Conservation (phyloP, 1,284 basidiomycete species). For the Termitomyces sp. region DNA sequence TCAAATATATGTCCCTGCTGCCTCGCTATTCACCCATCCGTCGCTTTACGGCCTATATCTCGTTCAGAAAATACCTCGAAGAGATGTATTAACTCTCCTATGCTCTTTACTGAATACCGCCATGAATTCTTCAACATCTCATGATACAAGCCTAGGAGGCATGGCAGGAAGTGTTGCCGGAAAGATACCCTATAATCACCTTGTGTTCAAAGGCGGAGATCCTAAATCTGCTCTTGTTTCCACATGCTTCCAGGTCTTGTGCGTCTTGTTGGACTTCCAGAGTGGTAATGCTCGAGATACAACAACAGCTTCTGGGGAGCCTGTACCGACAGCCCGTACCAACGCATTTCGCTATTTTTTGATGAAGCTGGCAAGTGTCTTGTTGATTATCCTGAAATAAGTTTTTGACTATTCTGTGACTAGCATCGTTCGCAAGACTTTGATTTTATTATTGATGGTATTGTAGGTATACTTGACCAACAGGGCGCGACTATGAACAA, state of each 20-base stretch:
- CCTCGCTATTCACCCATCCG: conserved; percentile 62
- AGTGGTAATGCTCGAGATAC: conserved; percentile 63
- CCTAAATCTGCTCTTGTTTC: conserved; percentile 65
- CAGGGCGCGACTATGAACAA: conserved; percentile 71
- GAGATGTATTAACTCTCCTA: conserved; percentile 80
- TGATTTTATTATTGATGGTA: conserved; percentile 72
- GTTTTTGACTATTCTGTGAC: conserved; percentile 3
- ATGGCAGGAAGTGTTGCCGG: conserved; percentile 62
- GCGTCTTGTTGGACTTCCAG: conserved; percentile 79
- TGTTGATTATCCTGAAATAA: neutral
- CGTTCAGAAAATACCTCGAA: conserved; percentile 72
- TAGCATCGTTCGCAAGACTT: conserved; percentile 89
- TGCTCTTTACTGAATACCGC: conserved; percentile 90
- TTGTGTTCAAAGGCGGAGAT: conserved; percentile 86
- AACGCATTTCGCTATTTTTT: conserved; percentile 90
- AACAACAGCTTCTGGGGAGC: conserved; percentile 35
- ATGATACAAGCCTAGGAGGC: conserved; percentile 49
- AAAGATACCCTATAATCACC: conserved; percentile 81
- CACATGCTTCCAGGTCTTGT: conserved; percentile 70
- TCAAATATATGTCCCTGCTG: conserved; percentile 79
- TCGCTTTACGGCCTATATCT: conserved; percentile 74
- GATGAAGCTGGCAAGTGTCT: conserved; percentile 68
- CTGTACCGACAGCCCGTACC: conserved; percentile 58
- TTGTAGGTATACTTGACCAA: conserved; percentile 67
- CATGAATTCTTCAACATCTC: conserved; percentile 58